Evolutionary conservation across 2,329 filamentous ascomycete genomes (phyloP).

Genomic region (Beauveria pseudobassiana): DNA sequence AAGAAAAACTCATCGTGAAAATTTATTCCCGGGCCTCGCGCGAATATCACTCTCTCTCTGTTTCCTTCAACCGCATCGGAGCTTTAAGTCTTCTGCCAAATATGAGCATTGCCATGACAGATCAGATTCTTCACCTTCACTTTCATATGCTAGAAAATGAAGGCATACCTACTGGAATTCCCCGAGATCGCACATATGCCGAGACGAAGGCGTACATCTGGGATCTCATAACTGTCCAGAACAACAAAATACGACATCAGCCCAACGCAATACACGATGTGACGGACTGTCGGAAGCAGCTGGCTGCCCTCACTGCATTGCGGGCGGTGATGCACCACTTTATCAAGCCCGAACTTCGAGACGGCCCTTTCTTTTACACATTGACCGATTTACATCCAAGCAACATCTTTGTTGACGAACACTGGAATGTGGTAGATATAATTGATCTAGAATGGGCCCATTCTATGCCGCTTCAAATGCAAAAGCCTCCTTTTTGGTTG

Average conservation of each 20-base stretch:
- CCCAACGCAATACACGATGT: constrained; percentile 24
- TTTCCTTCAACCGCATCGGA: constrained; percentile 12
- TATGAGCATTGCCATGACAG: constrained; percentile 14
- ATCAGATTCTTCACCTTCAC: constrained; percentile 25
- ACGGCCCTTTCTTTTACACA: constrained; percentile 24
- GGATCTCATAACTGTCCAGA: constrained; percentile 26
- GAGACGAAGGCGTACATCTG: constrained; percentile 20
- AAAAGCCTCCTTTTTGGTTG: neutral
- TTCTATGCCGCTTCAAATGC: neutral
- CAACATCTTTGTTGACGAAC: constrained; percentile 27
- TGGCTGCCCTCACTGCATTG: constrained; percentile 23
- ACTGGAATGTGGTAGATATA: constrained; percentile 23
- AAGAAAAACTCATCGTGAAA: constrained; percentile 15
- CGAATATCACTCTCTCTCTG: constrained; percentile 19
- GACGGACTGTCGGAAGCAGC: constrained; percentile 21
- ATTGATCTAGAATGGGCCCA: constrained; percentile 16
- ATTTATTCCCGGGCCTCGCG: constrained; percentile 20
- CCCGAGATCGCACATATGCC: constrained; percentile 24
- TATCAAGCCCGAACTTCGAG: constrained; percentile 13
- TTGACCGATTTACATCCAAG: constrained; percentile 30
- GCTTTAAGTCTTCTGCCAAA: constrained; percentile 18
- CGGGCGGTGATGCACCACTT: constrained; percentile 19
- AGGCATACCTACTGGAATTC: constrained; percentile 25
- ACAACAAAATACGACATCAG: constrained; percentile 25
- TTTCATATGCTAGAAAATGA: constrained; percentile 28